Conservation (phyloP, 2,329 filamentous ascomycete genomes). For the Aphanocladium album region DNA sequence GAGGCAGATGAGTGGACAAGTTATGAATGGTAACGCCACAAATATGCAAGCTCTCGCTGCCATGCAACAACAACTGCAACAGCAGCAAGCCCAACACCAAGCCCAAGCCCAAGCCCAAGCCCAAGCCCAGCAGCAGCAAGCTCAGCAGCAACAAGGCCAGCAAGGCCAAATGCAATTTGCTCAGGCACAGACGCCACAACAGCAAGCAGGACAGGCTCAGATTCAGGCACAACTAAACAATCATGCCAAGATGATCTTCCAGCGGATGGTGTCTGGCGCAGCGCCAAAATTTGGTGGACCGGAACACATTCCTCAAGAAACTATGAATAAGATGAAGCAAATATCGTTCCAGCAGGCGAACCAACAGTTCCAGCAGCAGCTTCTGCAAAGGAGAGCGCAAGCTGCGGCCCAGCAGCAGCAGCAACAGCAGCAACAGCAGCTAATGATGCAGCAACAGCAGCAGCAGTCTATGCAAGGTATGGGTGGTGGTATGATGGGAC, state of each 20-base stretch:
- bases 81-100: conserved; percentile 29
- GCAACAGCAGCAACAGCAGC: conserved; percentile 26
- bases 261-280: conserved; percentile 30
- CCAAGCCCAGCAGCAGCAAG: conserved; percentile 28
- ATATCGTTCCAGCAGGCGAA: conserved; percentile 34
- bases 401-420: conserved; percentile 27
- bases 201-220: background rate
- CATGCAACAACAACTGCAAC: conserved; percentile 29
- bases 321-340: conserved; percentile 40
- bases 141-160: conserved; percentile 26
- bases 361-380: conserved; percentile 17
- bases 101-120: conserved; percentile 26
- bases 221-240: conserved; percentile 30
- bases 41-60: conserved; percentile 26
- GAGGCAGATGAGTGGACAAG: conserved; percentile 30
- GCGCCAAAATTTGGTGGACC: conserved; percentile 35
- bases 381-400: conserved; percentile 24
- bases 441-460: conserved; percentile 33
- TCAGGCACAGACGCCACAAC: conserved; percentile 13
- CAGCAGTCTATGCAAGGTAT: conserved; percentile 47
- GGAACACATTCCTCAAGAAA: conserved; percentile 43
- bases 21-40: conserved; percentile 25
- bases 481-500: conserved; percentile 52
- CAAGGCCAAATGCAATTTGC: conserved; percentile 17
- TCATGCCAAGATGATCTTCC: conserved; percentile 33